phyloP scores from a whole-genome alignment of 2,329 filamentous ascomycete species.

The Aspergillus ibericus region DNA sequence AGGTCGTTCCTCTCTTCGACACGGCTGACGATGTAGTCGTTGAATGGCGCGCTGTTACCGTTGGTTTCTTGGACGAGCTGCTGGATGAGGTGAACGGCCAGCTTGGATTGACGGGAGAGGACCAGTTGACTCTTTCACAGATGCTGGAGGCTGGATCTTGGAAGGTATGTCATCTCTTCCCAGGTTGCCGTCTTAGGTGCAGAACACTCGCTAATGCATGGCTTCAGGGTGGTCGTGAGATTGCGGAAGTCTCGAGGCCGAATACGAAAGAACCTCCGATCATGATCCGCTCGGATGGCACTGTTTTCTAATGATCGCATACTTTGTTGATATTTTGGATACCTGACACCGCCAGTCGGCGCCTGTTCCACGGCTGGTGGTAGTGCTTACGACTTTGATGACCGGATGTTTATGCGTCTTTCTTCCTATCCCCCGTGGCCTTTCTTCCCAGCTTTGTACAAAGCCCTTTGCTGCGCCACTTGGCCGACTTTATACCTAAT shows the following conservation, averaged over 20 bases:
- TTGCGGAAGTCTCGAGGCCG: conserved; percentile 90
- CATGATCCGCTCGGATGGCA: conserved; percentile 93
- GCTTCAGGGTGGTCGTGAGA: conserved; percentile 78
- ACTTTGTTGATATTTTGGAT: conserved; percentile 22
- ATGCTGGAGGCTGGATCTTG: conserved; percentile 94
- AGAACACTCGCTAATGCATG: conserved; percentile 33
- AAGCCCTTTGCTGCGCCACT: conserved; percentile 10
- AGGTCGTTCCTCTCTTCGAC: conserved; percentile 72
- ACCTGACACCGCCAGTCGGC: conserved; percentile 25
- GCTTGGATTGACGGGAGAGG: conserved; percentile 67
- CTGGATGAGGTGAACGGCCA: conserved; percentile 67
- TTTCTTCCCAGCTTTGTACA: conserved; percentile 16
- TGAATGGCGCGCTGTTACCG: conserved; percentile 74
- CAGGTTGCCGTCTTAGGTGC: neutral
- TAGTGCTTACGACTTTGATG: conserved; percentile 35
- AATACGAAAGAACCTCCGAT: conserved; percentile 97
- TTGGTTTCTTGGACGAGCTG: conserved; percentile 72
- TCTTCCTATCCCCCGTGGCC: conserved; percentile 3
- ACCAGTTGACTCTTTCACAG: conserved; percentile 76
- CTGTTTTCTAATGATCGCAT: conserved; percentile 70
- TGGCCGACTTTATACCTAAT: conserved; percentile 14
- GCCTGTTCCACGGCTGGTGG: conserved; percentile 19
- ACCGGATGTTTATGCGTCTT: conserved; percentile 25
- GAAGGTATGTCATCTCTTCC: conserved; percentile 85
- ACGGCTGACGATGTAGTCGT: conserved; percentile 76